Conservation (phyloP, 2,329 filamentous ascomycete genomes). For the Metarhizium sp. region DNA sequence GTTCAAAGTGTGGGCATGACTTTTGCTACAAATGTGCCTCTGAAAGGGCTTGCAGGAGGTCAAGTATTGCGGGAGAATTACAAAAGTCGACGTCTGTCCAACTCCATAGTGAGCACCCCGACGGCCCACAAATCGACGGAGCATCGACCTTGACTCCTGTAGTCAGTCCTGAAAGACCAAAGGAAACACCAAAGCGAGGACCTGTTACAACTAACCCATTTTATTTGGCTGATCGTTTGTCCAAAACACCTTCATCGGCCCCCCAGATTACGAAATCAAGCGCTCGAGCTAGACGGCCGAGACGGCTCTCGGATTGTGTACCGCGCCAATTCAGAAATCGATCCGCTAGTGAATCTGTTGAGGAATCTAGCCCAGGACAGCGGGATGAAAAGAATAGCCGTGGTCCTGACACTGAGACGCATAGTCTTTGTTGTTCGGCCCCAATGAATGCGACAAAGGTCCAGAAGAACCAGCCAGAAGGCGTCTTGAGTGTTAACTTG, state of each 20-base stretch:
- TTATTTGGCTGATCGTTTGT: constrained; percentile 19
- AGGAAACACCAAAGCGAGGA: constrained; percentile 2
- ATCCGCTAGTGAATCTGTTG: constrained; percentile 6
- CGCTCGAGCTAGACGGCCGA: constrained; percentile 10
- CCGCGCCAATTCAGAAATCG: constrained; percentile 12
- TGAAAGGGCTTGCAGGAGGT: constrained; percentile 14
- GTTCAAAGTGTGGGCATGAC: constrained; percentile 39
- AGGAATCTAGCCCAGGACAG: constrained; percentile 17
- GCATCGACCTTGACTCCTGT: too few relatives aligned
- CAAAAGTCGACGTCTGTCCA: background rate
- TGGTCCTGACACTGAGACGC: constrained; percentile 9
- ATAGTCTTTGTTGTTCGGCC: constrained; percentile 22
- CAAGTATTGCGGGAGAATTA: background rate
- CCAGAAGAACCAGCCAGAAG: background rate
- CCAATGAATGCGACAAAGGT: background rate
- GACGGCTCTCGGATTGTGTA: constrained; percentile 20
- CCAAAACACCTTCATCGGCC: constrained; percentile 10
- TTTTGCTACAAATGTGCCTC: constrained; percentile 38
- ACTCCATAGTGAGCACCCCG: background rate
- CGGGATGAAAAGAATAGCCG: constrained; percentile 2
- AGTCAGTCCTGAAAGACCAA: constrained; percentile 1
- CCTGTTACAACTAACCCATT: constrained; percentile 22
- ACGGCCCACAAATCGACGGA: too few relatives aligned
- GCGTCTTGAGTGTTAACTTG: constrained; percentile 11
- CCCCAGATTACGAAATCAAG: constrained; percentile 14